Percentiles rank a stretch among this genome's conserved stretches.
Conservation (phyloP, 2,329 filamentous ascomycete genomes). For the Cercospora nicotianae region DNA sequence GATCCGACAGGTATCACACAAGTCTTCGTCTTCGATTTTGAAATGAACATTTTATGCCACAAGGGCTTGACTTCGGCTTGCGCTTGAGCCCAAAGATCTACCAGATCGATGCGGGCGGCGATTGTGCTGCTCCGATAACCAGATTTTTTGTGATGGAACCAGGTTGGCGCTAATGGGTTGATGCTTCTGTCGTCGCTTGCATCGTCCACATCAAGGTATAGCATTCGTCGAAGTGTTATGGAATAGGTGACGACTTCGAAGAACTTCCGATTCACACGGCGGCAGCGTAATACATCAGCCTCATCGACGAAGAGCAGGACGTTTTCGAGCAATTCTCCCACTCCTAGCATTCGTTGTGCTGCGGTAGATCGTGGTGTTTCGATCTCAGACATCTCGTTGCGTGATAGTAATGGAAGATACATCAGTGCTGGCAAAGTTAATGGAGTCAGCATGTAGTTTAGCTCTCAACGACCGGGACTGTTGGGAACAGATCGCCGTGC, state of each 20-base stretch:
- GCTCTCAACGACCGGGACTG: neutral
- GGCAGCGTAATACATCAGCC: conserved; percentile 23
- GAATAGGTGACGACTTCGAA: conserved; percentile 21
- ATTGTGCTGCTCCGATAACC: conserved; percentile 28
- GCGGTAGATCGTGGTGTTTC: conserved; percentile 10
- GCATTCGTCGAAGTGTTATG: conserved; percentile 14
- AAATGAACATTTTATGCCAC: conserved; percentile 25
- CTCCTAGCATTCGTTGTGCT: conserved; percentile 23
- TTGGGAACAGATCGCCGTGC: conserved; percentile 1
- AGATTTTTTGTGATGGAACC: conserved; percentile 20
- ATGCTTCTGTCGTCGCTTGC: conserved; percentile 11
- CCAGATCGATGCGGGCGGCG: conserved; percentile 25
- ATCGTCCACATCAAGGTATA: conserved; percentile 24
- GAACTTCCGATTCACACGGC: conserved; percentile 23
- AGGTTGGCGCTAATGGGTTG: conserved; percentile 24
- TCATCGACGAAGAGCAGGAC: conserved; percentile 19
- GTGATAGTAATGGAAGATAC: conserved; percentile 10
- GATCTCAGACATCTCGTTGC: conserved; percentile 1
- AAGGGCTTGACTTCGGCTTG: conserved; percentile 17
- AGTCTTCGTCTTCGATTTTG: conserved; percentile 24
- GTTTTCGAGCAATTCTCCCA: conserved; percentile 26
- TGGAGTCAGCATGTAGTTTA: neutral
- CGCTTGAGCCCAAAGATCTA: conserved; percentile 21
- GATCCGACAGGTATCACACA: conserved; percentile 25
- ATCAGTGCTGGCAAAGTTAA: neutral